Conservation (phyloP, 768 basidiomycete species). For the Exsudoporus frostii region DNA sequence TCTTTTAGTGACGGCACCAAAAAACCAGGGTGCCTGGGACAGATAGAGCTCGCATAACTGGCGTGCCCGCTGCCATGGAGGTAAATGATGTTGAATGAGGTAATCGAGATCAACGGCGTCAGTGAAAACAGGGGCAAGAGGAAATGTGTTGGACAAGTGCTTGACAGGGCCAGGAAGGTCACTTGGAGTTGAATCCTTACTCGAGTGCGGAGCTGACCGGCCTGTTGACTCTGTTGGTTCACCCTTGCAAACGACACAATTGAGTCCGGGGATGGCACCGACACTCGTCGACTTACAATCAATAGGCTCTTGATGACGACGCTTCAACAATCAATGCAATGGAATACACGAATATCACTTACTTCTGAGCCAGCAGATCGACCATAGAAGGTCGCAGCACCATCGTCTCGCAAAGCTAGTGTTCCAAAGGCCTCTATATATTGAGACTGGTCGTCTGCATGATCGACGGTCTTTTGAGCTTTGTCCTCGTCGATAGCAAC, state of each 20-base stretch:
- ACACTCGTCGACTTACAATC: conserved; percentile 41
- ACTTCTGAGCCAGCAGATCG: conserved; percentile 74
- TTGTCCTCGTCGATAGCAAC: conserved; percentile 48
- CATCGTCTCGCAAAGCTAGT: conserved; percentile 64
- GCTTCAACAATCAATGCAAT: conserved; percentile 4
- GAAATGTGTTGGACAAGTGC: conserved; percentile 43
- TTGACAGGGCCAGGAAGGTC: conserved; percentile 26
- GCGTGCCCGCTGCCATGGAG: conserved; percentile 54
- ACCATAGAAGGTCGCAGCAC: conserved; percentile 68
- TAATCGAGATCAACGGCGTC: conserved; percentile 41
- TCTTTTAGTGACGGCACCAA: conserved; percentile 60
- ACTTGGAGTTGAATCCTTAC: background rate
- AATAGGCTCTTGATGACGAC: conserved; percentile 44
- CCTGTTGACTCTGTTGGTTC: conserved; percentile 13
- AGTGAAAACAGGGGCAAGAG: conserved; percentile 40
- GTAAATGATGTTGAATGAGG: conserved; percentile 50
- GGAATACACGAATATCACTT: conserved; percentile 31
- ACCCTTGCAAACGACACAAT: conserved; percentile 17
- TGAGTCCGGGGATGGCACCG: background rate
- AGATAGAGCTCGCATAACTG: conserved; percentile 67
- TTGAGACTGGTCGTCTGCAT: conserved; percentile 40
- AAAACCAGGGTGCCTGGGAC: conserved; percentile 80
- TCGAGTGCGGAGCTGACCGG: background rate
- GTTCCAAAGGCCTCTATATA: conserved; percentile 70
- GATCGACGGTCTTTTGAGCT: conserved; percentile 26